phyloP scores from a whole-genome alignment of 768 basidiomycete species.

The Kondoa malvinella region DNA sequence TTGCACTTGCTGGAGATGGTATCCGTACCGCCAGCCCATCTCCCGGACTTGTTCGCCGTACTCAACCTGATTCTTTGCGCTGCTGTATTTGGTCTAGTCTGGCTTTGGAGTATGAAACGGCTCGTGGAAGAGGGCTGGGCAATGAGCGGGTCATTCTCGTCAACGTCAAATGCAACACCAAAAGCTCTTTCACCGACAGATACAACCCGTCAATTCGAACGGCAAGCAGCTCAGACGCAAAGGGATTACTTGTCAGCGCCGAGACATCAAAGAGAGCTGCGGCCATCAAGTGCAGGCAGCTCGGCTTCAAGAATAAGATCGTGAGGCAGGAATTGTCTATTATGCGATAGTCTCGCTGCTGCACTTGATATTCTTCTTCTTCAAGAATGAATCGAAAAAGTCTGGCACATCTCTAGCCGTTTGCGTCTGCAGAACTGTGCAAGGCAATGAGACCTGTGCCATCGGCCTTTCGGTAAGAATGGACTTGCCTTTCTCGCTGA shows the following conservation, averaged over 20 bases:
- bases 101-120: constrained; percentile 76
- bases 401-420: not conserved
- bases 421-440: not conserved
- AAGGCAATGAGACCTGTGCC: too few relatives aligned
- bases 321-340: not conserved
- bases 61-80: constrained; percentile 63
- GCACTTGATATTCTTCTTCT: not conserved
- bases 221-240: too few relatives aligned
- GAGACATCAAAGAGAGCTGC: too few relatives aligned
- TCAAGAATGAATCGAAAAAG: not conserved
- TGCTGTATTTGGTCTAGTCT: constrained; percentile 61
- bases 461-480: too few relatives aligned
- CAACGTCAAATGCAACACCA: not conserved
- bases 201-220: not conserved
- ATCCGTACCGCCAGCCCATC: constrained; percentile 49
- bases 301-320: not conserved
- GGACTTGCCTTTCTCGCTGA: not conserved
- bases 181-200: not conserved
- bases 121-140: constrained; percentile 68
- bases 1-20: constrained; percentile 52
- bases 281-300: not conserved
- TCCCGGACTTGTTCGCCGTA: constrained; percentile 71
- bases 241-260: too few relatives aligned
- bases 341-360: not conserved
- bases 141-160: constrained; percentile 3